These are phyloP conservation scores for Monosporascus sp. DNA, from an alignment of 2,329 filamentous ascomycete species.

Conservation along the genomic window DNA sequence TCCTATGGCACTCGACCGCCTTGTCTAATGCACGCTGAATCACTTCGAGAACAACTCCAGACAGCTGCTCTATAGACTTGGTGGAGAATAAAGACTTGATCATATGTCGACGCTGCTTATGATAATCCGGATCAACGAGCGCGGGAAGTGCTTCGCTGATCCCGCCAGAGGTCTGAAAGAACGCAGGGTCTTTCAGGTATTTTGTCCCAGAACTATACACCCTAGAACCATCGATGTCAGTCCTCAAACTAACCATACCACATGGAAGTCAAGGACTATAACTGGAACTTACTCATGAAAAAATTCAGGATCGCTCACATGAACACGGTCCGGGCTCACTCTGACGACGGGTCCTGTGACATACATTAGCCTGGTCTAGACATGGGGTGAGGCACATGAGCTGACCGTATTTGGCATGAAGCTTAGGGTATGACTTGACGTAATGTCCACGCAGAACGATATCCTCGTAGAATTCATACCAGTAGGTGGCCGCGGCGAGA, in stretches of 20 bases:
- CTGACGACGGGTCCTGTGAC: constrained; percentile 6
- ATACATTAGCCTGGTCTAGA: not conserved
- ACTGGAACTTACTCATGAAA: constrained; percentile 5
- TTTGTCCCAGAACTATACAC: constrained; percentile 4
- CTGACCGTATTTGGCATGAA: constrained; percentile 10
- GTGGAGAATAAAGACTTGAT: constrained; percentile 1
- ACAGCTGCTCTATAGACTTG: constrained; percentile 1
- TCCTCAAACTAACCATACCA: too few relatives aligned
- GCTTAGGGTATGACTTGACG: constrained; percentile 6
- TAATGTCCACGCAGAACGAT: constrained; percentile 3
- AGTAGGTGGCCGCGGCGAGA: constrained; percentile 1
- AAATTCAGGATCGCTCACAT: constrained; percentile 7
- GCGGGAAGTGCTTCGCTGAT: constrained; percentile 2
- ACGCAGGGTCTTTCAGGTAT: constrained; percentile 3
- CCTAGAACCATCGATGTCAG: not conserved
- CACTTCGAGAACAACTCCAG: constrained; percentile 1
- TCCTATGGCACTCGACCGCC: not conserved
- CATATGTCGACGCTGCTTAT: constrained; percentile 2
- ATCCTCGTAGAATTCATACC: constrained; percentile 10
- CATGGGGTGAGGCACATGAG: not conserved
- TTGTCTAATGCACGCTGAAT: not conserved
- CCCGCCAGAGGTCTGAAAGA: constrained; percentile 7
- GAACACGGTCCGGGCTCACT: constrained; percentile 6
- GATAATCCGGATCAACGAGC: constrained; percentile 2
- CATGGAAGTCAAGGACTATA: too few relatives aligned